Evolutionary conservation across 2,329 filamentous ascomycete species (phyloP), one percentile per base, ranked within the genome.

Genomic region (Fusarium udum): DNA sequence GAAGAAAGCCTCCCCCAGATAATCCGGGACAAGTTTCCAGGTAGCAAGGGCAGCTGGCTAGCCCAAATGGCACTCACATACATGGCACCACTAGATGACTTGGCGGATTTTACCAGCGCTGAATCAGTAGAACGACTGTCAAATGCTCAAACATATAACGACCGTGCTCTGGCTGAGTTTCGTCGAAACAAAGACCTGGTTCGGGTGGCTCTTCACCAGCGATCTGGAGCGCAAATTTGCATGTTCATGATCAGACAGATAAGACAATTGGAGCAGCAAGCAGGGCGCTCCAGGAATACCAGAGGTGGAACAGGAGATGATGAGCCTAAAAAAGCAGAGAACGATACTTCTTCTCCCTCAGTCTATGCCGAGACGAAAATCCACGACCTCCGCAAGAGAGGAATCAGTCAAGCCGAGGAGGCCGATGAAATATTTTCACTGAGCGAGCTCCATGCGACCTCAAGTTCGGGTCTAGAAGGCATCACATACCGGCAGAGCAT

Each of bases 231-330:
- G 11, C 51, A n/a, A 55, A 55, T 55, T 15, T 55, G 34, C 20
- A n/a, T 55, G 20, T 39, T 55, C 34, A 55, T 40, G 34, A 40
- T 40, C 15, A 40, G 13, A 6, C 51, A 36, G 2, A 16, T 40
- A n/a, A 55, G 34, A 16, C 51, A 40, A 28, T 10, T 55, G 8
- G 34, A 28, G 14, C 20, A 40, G 34, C 34, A 55, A 31, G 51
- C 24, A n/a, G 51, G 11, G 6, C 6, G 34, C 51, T 5, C 15
- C 24, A 40, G 12, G 14, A 3, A n/a, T 28, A 7, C 20, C 11
- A 10, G 9, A n/a, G 3, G 4, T 7, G 15, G 3, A 18, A 11
- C 3, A n/a, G 34, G 1, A 31, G 20, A n/a, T 1, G 4, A 31
- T 6, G 15, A 2, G 1, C 3, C 15, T 0, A 14, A 31, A 16